Evolutionary conservation across 306 rosid species (phyloP).

Genomic region (Purshia tridentata): DNA sequence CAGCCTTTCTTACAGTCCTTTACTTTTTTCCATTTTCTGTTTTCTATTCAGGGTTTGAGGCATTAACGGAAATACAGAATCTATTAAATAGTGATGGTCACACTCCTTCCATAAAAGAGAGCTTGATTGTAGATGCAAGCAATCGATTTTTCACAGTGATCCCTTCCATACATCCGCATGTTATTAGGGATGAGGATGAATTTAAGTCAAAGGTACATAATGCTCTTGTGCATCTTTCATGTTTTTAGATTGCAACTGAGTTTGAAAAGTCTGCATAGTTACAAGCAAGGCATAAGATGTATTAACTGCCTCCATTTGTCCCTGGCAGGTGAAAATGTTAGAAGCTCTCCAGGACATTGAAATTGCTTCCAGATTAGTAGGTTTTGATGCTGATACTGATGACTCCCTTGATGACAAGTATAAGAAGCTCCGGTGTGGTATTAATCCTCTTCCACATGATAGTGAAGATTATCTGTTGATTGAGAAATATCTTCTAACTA

Average conservation of each 20-base stretch:
- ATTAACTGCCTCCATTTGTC: constrained; percentile 6
- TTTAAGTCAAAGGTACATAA: constrained; percentile 76
- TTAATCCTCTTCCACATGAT: constrained; percentile 74
- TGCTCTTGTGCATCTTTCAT: constrained; percentile 12
- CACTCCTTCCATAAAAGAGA: constrained; percentile 61
- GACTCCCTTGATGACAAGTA: constrained; percentile 92
- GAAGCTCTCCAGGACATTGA: constrained; percentile 99
- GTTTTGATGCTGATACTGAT: constrained; percentile 72
- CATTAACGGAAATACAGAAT: constrained; percentile 89
- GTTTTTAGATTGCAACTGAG: constrained; percentile 5
- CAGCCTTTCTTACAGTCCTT: neutral
- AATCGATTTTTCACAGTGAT: constrained; percentile 91
- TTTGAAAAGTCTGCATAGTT: neutral
- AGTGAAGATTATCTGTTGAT: constrained; percentile 78
- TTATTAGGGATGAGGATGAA: constrained; percentile 82
- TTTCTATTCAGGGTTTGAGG: constrained; percentile 79
- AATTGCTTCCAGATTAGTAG: constrained; percentile 94
- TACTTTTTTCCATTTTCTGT: constrained; percentile 16
- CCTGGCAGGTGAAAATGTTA: constrained; percentile 88
- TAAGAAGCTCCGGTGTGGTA: constrained; percentile 73
- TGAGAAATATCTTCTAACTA: constrained; percentile 75
- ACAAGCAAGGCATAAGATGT: neutral
- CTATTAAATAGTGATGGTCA: constrained; percentile 42
- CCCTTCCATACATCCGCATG: constrained; percentile 90
- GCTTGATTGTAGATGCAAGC: constrained; percentile 95